Evolutionary conservation across 1,284 basidiomycete species (phyloP).

Genomic region (Sphagnurus paluster): DNA sequence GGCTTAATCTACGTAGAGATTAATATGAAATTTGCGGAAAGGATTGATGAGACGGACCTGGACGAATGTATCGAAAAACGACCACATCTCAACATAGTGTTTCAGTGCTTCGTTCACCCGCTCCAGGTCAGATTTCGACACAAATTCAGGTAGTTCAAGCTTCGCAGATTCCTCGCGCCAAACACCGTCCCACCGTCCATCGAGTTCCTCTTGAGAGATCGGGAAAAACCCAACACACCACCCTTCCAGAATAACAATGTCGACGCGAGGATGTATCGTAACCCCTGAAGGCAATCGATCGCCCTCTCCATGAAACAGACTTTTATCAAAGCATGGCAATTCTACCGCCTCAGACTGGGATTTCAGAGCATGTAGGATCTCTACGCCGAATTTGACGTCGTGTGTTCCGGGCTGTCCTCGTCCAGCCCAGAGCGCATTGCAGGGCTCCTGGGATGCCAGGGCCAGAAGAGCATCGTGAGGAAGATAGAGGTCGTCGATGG

Average conservation of each 20-base stretch:
- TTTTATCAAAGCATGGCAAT: conserved; percentile 89
- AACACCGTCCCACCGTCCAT: conserved; percentile 36
- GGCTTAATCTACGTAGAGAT: conserved; percentile 47
- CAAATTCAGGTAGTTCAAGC: conserved; percentile 41
- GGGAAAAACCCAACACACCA: conserved; percentile 82
- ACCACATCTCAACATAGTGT: conserved; percentile 67
- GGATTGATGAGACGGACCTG: conserved; percentile 47
- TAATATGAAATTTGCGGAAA: background rate
- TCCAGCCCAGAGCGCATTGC: conserved; percentile 70
- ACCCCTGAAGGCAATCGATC: conserved; percentile 63
- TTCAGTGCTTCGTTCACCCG: conserved; percentile 62
- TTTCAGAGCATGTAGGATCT: conserved; percentile 51
- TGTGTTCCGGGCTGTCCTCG: conserved; percentile 89
- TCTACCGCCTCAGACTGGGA: conserved; percentile 48
- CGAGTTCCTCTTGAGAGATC: conserved; percentile 47
- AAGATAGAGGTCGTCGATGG: conserved; percentile 87
- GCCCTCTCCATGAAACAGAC: conserved; percentile 74
- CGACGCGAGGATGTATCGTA: conserved; percentile 54
- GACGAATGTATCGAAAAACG: conserved; percentile 65
- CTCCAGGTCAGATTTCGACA: conserved; percentile 48
- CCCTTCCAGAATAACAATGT: conserved; percentile 88
- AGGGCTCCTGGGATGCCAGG: conserved; percentile 54
- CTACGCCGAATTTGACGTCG: conserved; percentile 65
- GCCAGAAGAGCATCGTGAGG: conserved; percentile 57
- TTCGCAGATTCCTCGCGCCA: conserved; percentile 39